Percentiles rank a stretch among this genome's conserved stretches.
Evolutionary conservation across 768 basidiomycete species (phyloP).

Genomic region (Kwoniella heveanensis): DNA sequence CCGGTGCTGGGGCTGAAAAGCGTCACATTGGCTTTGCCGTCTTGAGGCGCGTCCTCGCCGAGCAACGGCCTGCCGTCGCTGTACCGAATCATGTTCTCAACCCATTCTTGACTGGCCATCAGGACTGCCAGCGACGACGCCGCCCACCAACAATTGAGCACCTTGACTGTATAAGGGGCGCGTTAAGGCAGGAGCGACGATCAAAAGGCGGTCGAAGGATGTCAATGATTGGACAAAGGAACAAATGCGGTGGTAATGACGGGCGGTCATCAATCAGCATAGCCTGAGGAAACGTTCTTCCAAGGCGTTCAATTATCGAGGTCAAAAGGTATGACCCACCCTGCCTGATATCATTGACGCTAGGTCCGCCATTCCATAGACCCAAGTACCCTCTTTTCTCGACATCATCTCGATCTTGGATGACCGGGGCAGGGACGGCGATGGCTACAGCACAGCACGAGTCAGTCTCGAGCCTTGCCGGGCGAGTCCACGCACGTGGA

Average conservation of each 20-base stretch:
- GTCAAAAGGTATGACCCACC: conserved; percentile 23
- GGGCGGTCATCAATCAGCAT: no score
- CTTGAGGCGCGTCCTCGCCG: conserved; percentile 11
- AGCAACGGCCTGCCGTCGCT: conserved; percentile 27
- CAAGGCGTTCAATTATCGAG: no score
- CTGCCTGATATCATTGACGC: conserved; percentile 30
- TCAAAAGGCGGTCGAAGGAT: neutral
- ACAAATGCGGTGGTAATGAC: no score
- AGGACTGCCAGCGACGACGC: conserved; percentile 36
- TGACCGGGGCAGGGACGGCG: neutral
- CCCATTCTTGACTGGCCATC: conserved; percentile 31
- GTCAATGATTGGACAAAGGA: neutral
- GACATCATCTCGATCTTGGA: neutral
- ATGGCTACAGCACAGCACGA: neutral
- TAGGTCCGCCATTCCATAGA: conserved; percentile 29
- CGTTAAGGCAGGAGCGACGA: neutral
- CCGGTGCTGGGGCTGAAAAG: conserved; percentile 20
- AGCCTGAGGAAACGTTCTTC: no score
- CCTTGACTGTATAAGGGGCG: conserved; percentile 17
- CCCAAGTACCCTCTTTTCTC: neutral
- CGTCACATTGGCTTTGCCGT: conserved; percentile 12
- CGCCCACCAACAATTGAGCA: conserved; percentile 39
- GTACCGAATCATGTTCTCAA: conserved; percentile 28
- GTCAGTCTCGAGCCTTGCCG: neutral
- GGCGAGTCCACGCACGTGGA: no score